phyloP scores from a whole-genome alignment of 2,329 filamentous ascomycete genomes.

The Mycosphaerelloides madeirae region DNA sequence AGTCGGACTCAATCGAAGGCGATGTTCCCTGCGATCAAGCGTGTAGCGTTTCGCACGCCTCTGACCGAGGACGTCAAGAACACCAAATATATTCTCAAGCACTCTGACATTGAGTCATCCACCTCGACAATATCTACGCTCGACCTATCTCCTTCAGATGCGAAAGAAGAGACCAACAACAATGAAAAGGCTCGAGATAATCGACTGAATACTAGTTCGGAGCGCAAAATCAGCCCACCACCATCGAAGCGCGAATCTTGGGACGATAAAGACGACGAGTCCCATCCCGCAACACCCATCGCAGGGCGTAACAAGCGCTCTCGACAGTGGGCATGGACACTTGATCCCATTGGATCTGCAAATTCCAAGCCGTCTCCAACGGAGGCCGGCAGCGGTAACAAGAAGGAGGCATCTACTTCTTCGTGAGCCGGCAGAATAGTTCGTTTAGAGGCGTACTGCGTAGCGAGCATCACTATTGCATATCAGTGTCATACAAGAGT shows the following conservation, averaged over 20 bases:
- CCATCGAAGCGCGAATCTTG: slow-evolving; percentile 45
- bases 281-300: slow-evolving; percentile 50
- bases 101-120: slow-evolving; percentile 50
- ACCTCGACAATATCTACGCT: slow-evolving; percentile 30
- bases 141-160: slow-evolving; percentile 20
- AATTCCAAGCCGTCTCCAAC: not conserved
- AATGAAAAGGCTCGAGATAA: slow-evolving; percentile 1
- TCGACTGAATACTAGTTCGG: not conserved
- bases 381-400: no score
- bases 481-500: no score
- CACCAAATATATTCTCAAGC: slow-evolving; percentile 50
- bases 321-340: slow-evolving; percentile 55
- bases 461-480: no score
- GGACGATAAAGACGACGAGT: slow-evolving; percentile 45
- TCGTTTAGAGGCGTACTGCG: no score
- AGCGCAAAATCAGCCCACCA: slow-evolving; percentile 14
- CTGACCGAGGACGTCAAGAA: slow-evolving; percentile 58
- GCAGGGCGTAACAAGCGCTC: slow-evolving; percentile 51
- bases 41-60: slow-evolving; percentile 52
- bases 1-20: slow-evolving; percentile 32
- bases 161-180: slow-evolving; percentile 3
- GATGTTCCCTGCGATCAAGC: slow-evolving; percentile 54
- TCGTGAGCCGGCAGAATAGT: not conserved
- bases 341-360: slow-evolving; percentile 23
- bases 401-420: not conserved